Evolutionary conservation across 2,329 filamentous ascomycete genomes (phyloP), one percentile per base, ranked within the genome.

Genomic region (Cordyceps farinosa): DNA sequence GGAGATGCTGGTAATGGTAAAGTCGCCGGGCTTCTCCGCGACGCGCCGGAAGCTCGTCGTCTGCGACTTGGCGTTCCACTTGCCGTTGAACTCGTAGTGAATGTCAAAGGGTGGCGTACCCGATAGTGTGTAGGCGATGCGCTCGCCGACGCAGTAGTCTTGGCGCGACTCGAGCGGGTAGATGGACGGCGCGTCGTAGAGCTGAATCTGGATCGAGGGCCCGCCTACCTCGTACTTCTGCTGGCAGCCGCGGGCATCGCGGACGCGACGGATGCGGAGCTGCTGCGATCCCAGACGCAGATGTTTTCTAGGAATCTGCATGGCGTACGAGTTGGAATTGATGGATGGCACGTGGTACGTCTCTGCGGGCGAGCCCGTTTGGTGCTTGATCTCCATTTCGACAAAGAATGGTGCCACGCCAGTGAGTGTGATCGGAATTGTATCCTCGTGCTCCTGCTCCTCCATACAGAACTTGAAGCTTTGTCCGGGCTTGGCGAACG

Each of bases 91-190:
- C 11, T 87, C 90, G 78, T 99, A 99, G 75, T 89, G 89, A 51
- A 99, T 89, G 51, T 94, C 91, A 75, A 99, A 99, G 0, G 96
- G 96, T 22, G 92, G 88, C 61, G 91, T 90, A 51, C 95, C 96
- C 1, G 92, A 91, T 6, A 99, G 86, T 0, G 91, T 92, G 77
- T 97, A 99, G 3, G 91, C 90, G 67, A 99, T 89, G 61, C 93
- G 89, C 75, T 99, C 95, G 67, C 96, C 95, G 11, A 99, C 93
- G 75, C 95, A 99, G 77, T 94, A 97, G 77, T 99, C 91, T 17
- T 83, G 83, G 65, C 90, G 88, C 30, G 90, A 87, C 72, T 98
- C 93, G 42, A 97, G 83, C 3, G 94, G 87, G 64, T 93, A 91
- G 69, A 98, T 96, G 7, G 90, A 90, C 1, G 95, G 95, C 0